Conservation (phyloP, 2,329 filamentous ascomycete species). For the Eurotiales sp. region DNA sequence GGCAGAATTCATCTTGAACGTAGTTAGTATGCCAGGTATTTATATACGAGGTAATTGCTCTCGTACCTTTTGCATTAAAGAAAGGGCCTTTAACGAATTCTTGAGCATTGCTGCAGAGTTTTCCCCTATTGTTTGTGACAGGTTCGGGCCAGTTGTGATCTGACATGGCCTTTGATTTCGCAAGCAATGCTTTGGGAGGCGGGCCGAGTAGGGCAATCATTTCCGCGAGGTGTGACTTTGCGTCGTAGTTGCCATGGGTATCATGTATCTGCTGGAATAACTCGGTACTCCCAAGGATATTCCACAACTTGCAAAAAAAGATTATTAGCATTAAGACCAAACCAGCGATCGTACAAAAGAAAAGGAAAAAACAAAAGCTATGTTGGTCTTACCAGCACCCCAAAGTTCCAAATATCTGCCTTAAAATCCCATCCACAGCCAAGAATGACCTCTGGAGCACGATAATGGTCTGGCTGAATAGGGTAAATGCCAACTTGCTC, state of each 20-base stretch:
- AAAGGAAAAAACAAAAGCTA: too few relatives aligned
- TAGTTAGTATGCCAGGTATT: slow-evolving; percentile 16
- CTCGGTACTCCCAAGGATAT: slow-evolving; percentile 19
- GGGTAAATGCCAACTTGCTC: slow-evolving; percentile 27
- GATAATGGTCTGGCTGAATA: slow-evolving; percentile 25
- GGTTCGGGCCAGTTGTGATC: slow-evolving; percentile 38
- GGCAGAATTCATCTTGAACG: slow-evolving; percentile 21
- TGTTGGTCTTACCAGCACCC: slow-evolving; percentile 18
- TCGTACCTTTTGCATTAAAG: slow-evolving; percentile 7
- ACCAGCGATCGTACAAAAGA: too few relatives aligned
- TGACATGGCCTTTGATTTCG: slow-evolving; percentile 32
- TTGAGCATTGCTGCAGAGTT: slow-evolving; percentile 13
- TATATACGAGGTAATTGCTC: too few relatives aligned
- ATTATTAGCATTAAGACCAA: too few relatives aligned
- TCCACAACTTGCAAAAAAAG: slow-evolving; percentile 10
- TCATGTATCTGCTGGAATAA: slow-evolving; percentile 19
- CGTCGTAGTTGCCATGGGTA: slow-evolving; percentile 13
- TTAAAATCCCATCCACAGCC: slow-evolving; percentile 24
- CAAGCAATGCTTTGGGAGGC: slow-evolving; percentile 13
- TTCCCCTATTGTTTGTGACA: not conserved
- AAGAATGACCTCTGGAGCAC: slow-evolving; percentile 26
- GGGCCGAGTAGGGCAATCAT: slow-evolving; percentile 19
- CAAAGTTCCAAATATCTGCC: slow-evolving; percentile 30
- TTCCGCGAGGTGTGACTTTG: slow-evolving; percentile 18
- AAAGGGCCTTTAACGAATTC: slow-evolving; percentile 16